phyloP scores from a whole-genome alignment of 2,329 filamentous ascomycete genomes.

The Scedosporium aurantiacum region DNA sequence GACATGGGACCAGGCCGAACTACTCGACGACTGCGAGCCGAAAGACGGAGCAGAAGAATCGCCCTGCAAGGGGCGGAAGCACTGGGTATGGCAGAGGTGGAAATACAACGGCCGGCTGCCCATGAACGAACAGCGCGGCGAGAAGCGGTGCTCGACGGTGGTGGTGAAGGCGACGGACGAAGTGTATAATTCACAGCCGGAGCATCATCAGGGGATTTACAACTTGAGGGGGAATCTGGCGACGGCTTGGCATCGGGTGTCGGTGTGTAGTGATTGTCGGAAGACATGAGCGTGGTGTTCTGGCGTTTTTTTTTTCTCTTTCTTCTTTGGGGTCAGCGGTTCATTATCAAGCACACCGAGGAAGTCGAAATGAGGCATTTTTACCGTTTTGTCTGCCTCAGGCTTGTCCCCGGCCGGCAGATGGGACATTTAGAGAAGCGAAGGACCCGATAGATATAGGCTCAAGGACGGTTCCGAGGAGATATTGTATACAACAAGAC shows the following conservation, averaged over 20 bases:
- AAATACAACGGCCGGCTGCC: slow-evolving; percentile 40
- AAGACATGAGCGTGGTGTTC: slow-evolving; percentile 1
- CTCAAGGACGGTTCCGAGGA: too few relatives aligned
- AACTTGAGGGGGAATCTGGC: slow-evolving; percentile 55
- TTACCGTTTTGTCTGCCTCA: too few relatives aligned
- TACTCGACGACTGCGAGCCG: slow-evolving; percentile 37
- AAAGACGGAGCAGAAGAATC: slow-evolving; percentile 10
- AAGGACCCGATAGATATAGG: too few relatives aligned
- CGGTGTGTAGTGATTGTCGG: slow-evolving; percentile 21
- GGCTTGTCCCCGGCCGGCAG: too few relatives aligned
- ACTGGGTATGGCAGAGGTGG: slow-evolving; percentile 59
- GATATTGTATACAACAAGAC: too few relatives aligned
- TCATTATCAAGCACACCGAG: too few relatives aligned
- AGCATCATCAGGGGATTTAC: slow-evolving; percentile 47
- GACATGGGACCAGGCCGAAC: slow-evolving; percentile 52
- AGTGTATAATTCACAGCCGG: slow-evolving; percentile 55
- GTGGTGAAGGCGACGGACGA: slow-evolving; percentile 58
- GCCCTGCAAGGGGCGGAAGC: slow-evolving; percentile 20
- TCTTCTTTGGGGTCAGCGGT: too few relatives aligned
- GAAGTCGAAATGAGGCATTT: too few relatives aligned
- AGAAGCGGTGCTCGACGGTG: slow-evolving; percentile 34
- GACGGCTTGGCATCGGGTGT: slow-evolving; percentile 55
- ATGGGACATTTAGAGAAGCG: too few relatives aligned
- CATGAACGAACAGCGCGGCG: slow-evolving; percentile 13
- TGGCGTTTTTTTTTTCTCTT: too few relatives aligned